These are phyloP conservation scores for Stemphylium vesicarium DNA, from an alignment of 2,329 filamentous ascomycete species.

Conservation along the genomic window DNA sequence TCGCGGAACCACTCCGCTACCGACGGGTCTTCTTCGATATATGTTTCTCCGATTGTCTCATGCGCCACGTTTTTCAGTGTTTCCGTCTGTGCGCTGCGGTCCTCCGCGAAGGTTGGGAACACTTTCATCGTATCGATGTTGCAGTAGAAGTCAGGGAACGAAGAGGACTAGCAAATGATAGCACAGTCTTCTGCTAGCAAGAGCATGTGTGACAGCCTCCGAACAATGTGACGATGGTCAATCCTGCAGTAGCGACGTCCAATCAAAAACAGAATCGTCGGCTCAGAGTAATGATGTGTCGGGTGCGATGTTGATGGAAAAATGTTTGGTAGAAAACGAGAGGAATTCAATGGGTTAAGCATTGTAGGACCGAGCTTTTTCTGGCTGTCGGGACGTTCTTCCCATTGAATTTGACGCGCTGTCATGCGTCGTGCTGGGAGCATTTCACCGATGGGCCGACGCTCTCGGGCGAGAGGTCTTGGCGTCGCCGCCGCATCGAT, in stretches of 20 bases:
- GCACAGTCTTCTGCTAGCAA: background rate
- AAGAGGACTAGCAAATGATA: background rate
- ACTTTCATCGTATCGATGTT: constrained; percentile 13
- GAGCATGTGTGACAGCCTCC: background rate
- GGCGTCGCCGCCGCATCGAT: constrained; percentile 7
- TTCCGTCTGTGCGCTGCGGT: constrained; percentile 19
- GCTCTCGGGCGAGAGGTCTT: constrained; percentile 25
- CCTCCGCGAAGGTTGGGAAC: constrained; percentile 21
- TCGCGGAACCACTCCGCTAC: constrained; percentile 36
- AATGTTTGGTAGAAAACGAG: background rate
- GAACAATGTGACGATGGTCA: background rate
- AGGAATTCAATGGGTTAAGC: constrained; percentile 3
- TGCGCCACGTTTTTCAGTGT: constrained; percentile 24
- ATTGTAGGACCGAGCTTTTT: background rate
- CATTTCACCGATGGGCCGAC: constrained; percentile 19
- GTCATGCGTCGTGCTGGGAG: constrained; percentile 14
- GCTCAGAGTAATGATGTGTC: background rate
- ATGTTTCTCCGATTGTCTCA: constrained; percentile 29
- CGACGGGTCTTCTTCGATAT: constrained; percentile 39
- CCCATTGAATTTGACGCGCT: constrained; percentile 10
- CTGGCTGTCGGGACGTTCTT: constrained; percentile 1
- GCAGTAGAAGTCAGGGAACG: background rate
- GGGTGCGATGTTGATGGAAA: background rate
- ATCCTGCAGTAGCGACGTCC: background rate
- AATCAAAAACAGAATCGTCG: background rate